Conservation (phyloP, 2,329 filamentous ascomycete genomes). For the Verticillium dahliae region DNA sequence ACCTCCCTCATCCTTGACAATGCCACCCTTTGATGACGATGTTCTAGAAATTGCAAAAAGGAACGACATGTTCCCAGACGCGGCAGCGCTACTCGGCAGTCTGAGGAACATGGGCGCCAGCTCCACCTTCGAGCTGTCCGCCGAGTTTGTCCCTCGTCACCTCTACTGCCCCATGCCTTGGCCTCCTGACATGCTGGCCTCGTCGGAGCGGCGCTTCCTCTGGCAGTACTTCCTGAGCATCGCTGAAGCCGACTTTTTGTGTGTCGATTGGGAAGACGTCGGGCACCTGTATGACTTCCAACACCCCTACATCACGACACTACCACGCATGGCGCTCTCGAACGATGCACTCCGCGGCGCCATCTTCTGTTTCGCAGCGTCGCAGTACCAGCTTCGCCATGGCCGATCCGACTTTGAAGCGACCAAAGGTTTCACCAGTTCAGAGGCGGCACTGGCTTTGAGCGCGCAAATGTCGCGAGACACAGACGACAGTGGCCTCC, state of each 20-base stretch:
- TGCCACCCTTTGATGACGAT: background rate
- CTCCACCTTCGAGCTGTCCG: background rate
- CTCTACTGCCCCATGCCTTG: conserved; percentile 12
- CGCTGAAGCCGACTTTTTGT: conserved; percentile 8
- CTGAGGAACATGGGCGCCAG: background rate
- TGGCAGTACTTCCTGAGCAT: conserved; percentile 11
- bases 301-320: conserved; percentile 8
- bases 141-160: background rate
- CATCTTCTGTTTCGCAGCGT: conserved; percentile 8
- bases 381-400: conserved; percentile 9
- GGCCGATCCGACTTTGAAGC: conserved; percentile 3
- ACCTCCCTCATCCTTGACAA: background rate
- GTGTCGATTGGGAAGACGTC: conserved; percentile 9
- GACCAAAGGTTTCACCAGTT: background rate
- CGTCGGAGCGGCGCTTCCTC: conserved; percentile 10
- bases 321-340: conserved; percentile 9
- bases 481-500: conserved; percentile 3
- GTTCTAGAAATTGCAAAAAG: background rate
- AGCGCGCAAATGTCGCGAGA: background rate
- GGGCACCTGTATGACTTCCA: conserved; percentile 11
- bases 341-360: conserved; percentile 8
- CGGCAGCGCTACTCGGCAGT: background rate
- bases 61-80: background rate
- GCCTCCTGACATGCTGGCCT: conserved; percentile 13
- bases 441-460: conserved; percentile 5